A percentile compares a stretch with the other conserved stretches of the same genome.
Conservation (phyloP, 2,329 filamentous ascomycete species). For the Fulvia fulva region DNA sequence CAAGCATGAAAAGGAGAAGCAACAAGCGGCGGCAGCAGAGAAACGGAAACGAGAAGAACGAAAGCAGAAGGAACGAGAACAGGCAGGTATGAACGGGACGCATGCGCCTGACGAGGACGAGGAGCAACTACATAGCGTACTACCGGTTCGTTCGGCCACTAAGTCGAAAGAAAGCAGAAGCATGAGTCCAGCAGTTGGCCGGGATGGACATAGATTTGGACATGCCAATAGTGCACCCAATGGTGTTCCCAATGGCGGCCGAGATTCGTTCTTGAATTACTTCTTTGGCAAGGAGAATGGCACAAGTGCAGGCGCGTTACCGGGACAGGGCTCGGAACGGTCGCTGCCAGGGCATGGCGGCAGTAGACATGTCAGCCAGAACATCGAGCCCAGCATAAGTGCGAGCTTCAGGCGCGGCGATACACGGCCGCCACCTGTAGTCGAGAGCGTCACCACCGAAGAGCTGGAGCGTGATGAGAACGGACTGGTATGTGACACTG, state of each 20-base stretch:
- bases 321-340: constrained; percentile 37
- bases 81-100: constrained; percentile 69
- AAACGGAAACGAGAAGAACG: constrained; percentile 79
- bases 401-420: constrained; percentile 74
- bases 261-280: constrained; percentile 95
- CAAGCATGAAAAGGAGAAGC: constrained; percentile 91
- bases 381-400: constrained; percentile 73
- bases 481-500: constrained; percentile 25
- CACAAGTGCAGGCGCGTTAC: constrained; percentile 35
- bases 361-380: constrained; percentile 70
- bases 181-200: constrained; percentile 73
- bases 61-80: constrained; percentile 74
- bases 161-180: constrained; percentile 61
- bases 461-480: constrained; percentile 46
- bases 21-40: constrained; percentile 74
- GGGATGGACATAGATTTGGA: constrained; percentile 36
- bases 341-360: constrained; percentile 39
- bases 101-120: constrained; percentile 63
- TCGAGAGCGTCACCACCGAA: constrained; percentile 43
- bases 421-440: constrained; percentile 43
- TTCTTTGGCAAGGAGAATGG: constrained; percentile 95
- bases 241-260: constrained; percentile 54
- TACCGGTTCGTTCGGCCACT: constrained; percentile 51
- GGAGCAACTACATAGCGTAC: constrained; percentile 43
- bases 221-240: constrained; percentile 21